Conservation (phyloP, 371 early-diverging fungal species). For the Capniomyces stellatus region DNA sequence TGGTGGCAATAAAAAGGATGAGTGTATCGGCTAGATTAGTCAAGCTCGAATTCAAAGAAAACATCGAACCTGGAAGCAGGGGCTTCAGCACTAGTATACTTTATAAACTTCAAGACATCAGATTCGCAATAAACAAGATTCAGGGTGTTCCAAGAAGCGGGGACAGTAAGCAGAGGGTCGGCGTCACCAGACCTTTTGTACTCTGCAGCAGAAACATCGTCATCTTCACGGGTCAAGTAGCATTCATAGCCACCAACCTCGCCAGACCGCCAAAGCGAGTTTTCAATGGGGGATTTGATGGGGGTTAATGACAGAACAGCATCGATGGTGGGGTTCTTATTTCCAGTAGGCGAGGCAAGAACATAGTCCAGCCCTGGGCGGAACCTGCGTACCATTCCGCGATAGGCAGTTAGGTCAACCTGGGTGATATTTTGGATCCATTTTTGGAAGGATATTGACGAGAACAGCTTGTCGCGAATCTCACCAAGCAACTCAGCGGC, state of each 20-base stretch:
- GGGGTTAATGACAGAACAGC: constrained; percentile 32
- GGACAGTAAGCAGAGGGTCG: constrained; percentile 43
- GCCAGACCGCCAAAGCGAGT: constrained; percentile 33
- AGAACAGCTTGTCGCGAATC: constrained; percentile 18
- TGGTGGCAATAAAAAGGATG: not conserved
- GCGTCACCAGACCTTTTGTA: constrained; percentile 40
- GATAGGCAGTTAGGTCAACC: constrained; percentile 17
- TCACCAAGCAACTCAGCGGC: constrained; percentile 7
- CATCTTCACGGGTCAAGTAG: constrained; percentile 46
- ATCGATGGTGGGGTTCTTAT: constrained; percentile 29
- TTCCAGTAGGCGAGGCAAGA: constrained; percentile 29
- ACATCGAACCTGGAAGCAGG: constrained; percentile 55
- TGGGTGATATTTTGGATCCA: constrained; percentile 30
- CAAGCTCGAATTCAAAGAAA: constrained; percentile 38
- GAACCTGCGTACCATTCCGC: constrained; percentile 37
- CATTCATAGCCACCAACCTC: constrained; percentile 58
- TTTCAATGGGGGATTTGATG: not conserved
- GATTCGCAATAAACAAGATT: constrained; percentile 45
- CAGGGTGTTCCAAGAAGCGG: constrained; percentile 41
- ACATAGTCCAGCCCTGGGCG: constrained; percentile 54
- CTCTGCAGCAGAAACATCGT: constrained; percentile 44
- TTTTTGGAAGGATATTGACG: constrained; percentile 24
- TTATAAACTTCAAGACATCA: constrained; percentile 51
- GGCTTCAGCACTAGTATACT: constrained; percentile 52
- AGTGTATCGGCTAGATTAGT: not conserved